Evolutionary conservation across 177 flowering plant species (phyloP), one percentile per base, ranked within the genome.

Genomic region (Vitis hybrid): DNA sequence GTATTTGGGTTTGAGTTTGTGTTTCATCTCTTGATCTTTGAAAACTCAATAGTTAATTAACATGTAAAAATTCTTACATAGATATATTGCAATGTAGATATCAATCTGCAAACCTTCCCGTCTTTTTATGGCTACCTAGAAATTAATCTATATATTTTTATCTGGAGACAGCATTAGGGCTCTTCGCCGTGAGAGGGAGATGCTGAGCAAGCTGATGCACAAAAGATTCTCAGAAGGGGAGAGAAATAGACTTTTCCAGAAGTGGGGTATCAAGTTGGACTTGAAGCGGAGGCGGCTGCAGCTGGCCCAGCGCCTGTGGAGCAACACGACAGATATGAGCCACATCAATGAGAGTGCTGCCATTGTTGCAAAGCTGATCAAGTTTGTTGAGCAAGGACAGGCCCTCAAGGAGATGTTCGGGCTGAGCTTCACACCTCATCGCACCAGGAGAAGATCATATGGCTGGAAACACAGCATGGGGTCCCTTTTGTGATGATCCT

Each of bases 381-480:
- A 75, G 64, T 81, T 85, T 50, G 72, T 71, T 0, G 88, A 84
- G 63, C 80, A 82, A n/a, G 93, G 83, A 11, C 63, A 74, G 16
- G 81, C 84, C 54, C 66, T 82, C 14, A 89, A 86, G 74, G 91
- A 77, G 69, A 88, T 82, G 86, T 84, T 86, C 62, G 91, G 91
- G 4, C 87, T 89, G 19, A 87, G 89, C 81, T 88, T 91, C 78
- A 74, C 90, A 1, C 88, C 91, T 3, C 82, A 77, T 14, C 67
- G 56, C 55, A 19, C 69, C 16, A 82, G 71, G 59, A 78, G 85
- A 64, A 85, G 83, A 78, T 86, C 90, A 27, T 78, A 60, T 65
- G 76, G 84, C 27, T 89, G 93, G 97, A 82, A 70, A 66, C 66
- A 81, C 75, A 78, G 84, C 80, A 70, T 57, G 77, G 61, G 85